Evolutionary conservation across 1,284 basidiomycete genomes (phyloP), one percentile per base, ranked within the genome.

Genomic region (Trametes polyzona): DNA sequence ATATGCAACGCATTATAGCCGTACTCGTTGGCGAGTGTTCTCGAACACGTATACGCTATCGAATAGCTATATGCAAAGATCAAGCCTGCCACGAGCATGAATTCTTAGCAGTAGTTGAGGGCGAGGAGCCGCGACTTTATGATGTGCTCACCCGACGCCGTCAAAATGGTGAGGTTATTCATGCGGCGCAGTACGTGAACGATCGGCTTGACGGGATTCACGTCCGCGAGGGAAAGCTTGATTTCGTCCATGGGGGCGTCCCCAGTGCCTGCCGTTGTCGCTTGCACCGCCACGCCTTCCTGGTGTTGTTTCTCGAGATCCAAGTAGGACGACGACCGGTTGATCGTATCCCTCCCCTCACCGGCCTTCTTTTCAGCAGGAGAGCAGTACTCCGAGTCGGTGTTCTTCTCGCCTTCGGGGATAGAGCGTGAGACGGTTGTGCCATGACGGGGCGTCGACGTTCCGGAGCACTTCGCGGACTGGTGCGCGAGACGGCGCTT

Each of bases 31-130:
- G 71, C 80, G n/a, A 93, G 77, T 1, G 89, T 92, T 44, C 89
- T 76, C 9, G 90, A 80, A 12, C 84, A 85, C 0, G 91, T 93
- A 70, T 93, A 95, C 1, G 78, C 71, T 36, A 90, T 79, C 40
- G 83, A 80, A 69, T 89, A 94, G 42, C 78, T 83, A 57, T 86
- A 87, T 0, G 85, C 85, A 66, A 90, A 94, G 17, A 90, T 70
- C 16, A 88, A 44, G 84, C 89, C 90, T 63, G 33, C 23, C n/a
- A n/a, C n/a, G n/a, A 1, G 16, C 14, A 24, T 11, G 21, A n/a
- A 36, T 1, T 14, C 6, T 21, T 2, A n/a, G 16, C 24, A 35
- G 9, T 1, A 9, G n/a, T n/a, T n/a, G n/a, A 1, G 14, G 7
- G 12, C 35, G 9, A 27, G 8, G 16, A n/a, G n/a, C n/a, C n/a